Evolutionary conservation across 108 stramenopile species (phyloP), one percentile per base, ranked within the genome.

Genomic region (Chaetoceros tenuissimus): DNA sequence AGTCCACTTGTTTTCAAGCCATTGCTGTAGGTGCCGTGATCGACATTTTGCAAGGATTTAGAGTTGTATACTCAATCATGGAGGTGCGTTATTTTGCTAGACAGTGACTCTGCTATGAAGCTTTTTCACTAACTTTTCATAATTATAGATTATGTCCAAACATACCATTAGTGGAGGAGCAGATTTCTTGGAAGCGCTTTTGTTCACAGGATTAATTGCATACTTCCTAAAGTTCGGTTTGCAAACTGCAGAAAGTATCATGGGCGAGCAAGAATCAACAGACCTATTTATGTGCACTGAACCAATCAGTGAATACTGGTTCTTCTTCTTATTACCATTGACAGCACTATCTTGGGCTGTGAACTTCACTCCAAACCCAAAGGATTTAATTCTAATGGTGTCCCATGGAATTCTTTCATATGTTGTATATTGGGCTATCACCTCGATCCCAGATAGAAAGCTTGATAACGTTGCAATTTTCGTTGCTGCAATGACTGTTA

Each of bases 131-230:
- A n/a, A n/a, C n/a, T n/a, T n/a, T n/a, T n/a, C n/a, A n/a, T n/a
- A n/a, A 13, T 40, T 13, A 13, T 13, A 40, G 44, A 48, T 70
- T 34, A 70, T 70, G 69, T 47, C 44, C 18, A 63, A 53, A 51
- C 55, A 70, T 31, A 64, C 63, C 23, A 46, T 70, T 13, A 7
- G 57, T 0, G 69, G 69, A 18, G 63, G 63, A 3, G 62, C 69
- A 1, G 51, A 64, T 48, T 59, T 70, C 20, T 23, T 70, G 57
- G 69, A 70, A 64, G 62, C 48, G 0, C 28, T 70, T 3, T 30
- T 70, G 17, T 70, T 70, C 46, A 70, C 69, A 16, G 63, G 63
- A 0, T 44, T 70, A 16, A 64, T 70, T 70, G 51, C 69, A 0
- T 70, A 61, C 46, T 62, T 62, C 25, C 34, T 68, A 1, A 47